Evolutionary conservation across 139 green algal species (phyloP).

Genomic region (Coccomyxa sp.): DNA sequence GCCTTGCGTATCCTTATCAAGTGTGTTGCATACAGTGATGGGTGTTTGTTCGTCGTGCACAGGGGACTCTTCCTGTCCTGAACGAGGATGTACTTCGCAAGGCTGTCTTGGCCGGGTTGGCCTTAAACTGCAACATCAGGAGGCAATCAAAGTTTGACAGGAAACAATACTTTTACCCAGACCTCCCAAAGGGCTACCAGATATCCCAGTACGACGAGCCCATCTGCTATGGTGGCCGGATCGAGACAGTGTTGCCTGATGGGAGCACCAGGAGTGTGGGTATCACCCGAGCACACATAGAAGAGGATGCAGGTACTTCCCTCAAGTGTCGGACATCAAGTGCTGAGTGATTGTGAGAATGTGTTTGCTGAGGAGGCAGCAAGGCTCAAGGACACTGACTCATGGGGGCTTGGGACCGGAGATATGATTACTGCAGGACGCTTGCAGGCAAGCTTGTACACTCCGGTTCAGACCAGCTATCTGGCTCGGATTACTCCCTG

Average conservation of each 20-base stretch:
- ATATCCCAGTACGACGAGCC: conserved; percentile 94
- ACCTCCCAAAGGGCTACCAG: conserved; percentile 98
- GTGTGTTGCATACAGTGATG: neutral
- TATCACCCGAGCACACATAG: conserved; percentile 80
- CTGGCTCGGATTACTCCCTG: conserved; percentile 58
- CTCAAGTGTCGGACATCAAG: neutral
- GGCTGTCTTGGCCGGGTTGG: conserved; percentile 73
- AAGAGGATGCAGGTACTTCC: conserved; percentile 81
- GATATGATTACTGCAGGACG: too few species aligned
- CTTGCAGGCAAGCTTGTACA: conserved; percentile 84
- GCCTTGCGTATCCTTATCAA: neutral
- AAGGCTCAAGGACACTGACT: too few species aligned
- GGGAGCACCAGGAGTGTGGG: conserved; percentile 33
- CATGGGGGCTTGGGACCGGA: too few species aligned
- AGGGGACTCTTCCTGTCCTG: conserved; percentile 84
- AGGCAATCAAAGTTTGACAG: conserved; percentile 93
- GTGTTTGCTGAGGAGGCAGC: too few species aligned
- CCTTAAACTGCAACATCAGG: conserved; percentile 72
- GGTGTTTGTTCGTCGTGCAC: neutral
- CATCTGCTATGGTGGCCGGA: conserved; percentile 29
- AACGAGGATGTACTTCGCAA: conserved; percentile 72
- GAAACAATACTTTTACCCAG: conserved; percentile 99
- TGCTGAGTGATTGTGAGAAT: neutral
- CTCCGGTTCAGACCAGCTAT: conserved; percentile 59
- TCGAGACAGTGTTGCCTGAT: conserved; percentile 44